Evolutionary conservation across 345 rosid species (phyloP).

Genomic region (Pistacia atlantica): DNA sequence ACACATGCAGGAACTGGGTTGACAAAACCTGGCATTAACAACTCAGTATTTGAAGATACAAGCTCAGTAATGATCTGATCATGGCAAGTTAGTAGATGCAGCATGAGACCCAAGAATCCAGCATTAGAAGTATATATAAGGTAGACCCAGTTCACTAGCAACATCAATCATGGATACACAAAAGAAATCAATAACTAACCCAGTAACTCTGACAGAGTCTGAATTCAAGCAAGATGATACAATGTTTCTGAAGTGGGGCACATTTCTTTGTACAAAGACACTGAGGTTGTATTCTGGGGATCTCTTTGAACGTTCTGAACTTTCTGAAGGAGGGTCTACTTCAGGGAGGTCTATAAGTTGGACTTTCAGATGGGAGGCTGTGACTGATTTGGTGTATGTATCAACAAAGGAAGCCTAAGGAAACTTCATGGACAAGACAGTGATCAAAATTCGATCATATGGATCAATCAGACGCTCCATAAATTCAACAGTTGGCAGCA

Average conservation of each 20-base stretch:
- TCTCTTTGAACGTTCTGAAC: constrained; percentile 3
- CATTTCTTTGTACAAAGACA: constrained; percentile 17
- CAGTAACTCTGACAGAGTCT: constrained; percentile 33
- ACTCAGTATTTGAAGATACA: constrained; percentile 26
- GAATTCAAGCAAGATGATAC: constrained; percentile 19
- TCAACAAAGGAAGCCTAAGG: neutral
- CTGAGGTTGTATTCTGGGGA: constrained; percentile 21
- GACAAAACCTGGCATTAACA: constrained; percentile 32
- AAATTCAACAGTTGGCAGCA: no score
- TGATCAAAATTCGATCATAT: no score
- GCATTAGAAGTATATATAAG: constrained; percentile 51
- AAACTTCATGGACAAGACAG: no score
- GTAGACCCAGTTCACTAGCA: constrained; percentile 41
- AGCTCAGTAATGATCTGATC: constrained; percentile 13
- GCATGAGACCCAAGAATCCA: constrained; percentile 37
- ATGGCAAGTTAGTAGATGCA: constrained; percentile 38
- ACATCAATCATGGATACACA: constrained; percentile 45
- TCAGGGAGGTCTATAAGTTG: constrained; percentile 17
- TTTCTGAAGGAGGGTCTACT: constrained; percentile 27
- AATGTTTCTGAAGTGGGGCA: constrained; percentile 20
- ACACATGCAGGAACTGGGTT: constrained; percentile 38
- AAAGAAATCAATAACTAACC: constrained; percentile 47
- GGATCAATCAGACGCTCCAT: no score
- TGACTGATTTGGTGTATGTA: constrained; percentile 15
- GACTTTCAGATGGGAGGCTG: constrained; percentile 33